phyloP scores from a whole-genome alignment of 495 filamentous ascomycete species.

The Paragyromitra xinjiangensis region DNA sequence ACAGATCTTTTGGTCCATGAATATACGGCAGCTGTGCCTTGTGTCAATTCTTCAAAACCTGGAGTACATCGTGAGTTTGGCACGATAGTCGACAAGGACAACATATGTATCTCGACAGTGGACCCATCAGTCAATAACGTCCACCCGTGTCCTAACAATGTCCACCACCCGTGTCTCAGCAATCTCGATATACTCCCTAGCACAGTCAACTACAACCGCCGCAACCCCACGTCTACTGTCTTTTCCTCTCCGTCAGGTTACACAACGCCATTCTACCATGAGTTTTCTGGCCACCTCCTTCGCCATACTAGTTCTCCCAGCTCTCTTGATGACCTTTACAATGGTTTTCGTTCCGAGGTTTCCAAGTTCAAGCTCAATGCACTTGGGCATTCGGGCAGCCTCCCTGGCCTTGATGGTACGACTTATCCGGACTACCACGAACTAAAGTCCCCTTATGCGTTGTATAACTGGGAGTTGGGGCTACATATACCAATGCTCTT shows the following conservation, averaged over 20 bases:
- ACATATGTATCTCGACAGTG: slow-evolving; percentile 8
- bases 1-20: neutral
- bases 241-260: neutral
- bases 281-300: neutral
- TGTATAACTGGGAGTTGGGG: slow-evolving; percentile 58
- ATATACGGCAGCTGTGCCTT: neutral
- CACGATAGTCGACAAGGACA: neutral
- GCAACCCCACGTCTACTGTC: neutral
- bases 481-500: slow-evolving; percentile 37
- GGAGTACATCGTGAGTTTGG: slow-evolving; percentile 23
- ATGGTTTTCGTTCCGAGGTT: neutral
- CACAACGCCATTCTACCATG: neutral
- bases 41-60: neutral
- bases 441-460: slow-evolving; percentile 25
- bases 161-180: neutral
- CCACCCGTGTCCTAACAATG: slow-evolving; percentile 10
- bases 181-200: neutral
- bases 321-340: neutral
- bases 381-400: neutral
- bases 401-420: neutral
- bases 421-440: neutral
- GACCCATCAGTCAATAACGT: slow-evolving; percentile 9
- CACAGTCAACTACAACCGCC: slow-evolving; percentile 1
- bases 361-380: neutral
- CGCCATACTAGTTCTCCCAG: neutral